phyloP scores from a whole-genome alignment of 495 filamentous ascomycete species.

The Trichoderma parareesei region DNA sequence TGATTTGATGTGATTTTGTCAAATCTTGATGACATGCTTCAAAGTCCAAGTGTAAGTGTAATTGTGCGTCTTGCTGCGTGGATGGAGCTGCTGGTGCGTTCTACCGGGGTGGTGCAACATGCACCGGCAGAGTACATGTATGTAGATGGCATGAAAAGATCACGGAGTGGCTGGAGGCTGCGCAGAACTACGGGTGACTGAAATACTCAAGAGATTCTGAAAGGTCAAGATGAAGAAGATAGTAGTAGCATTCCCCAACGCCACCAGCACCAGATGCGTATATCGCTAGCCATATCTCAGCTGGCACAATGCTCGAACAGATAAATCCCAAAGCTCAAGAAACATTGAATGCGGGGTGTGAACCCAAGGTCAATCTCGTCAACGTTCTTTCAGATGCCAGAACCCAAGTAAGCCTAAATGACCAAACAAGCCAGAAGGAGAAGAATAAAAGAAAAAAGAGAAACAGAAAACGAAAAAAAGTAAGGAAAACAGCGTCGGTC shows the following conservation, averaged over 20 bases:
- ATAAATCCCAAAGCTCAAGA: too few relatives aligned
- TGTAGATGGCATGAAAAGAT: neutral
- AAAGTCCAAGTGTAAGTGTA: neutral
- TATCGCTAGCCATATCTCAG: neutral
- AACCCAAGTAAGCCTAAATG: neutral
- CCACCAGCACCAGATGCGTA: neutral
- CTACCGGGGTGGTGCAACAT: too few relatives aligned
- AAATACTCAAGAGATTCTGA: neutral
- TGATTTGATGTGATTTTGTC: neutral
- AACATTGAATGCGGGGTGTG: neutral
- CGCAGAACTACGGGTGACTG: neutral
- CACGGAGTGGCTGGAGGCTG: neutral
- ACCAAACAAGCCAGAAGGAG: neutral
- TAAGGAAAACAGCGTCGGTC: neutral
- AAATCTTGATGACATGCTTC: neutral
- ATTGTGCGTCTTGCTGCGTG: neutral
- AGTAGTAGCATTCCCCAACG: neutral
- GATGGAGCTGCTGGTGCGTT: neutral
- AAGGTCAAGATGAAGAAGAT: neutral
- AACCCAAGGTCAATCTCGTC: neutral
- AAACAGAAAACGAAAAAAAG: neutral
- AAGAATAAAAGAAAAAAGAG: neutral
- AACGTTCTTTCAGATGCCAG: neutral
- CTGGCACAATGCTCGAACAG: neutral
- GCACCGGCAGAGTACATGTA: neutral